Percentiles rank a stretch among this genome's conserved stretches.
Conservation (phyloP, 2,329 filamentous ascomycete genomes). For the Macroventuria anomochaeta region DNA sequence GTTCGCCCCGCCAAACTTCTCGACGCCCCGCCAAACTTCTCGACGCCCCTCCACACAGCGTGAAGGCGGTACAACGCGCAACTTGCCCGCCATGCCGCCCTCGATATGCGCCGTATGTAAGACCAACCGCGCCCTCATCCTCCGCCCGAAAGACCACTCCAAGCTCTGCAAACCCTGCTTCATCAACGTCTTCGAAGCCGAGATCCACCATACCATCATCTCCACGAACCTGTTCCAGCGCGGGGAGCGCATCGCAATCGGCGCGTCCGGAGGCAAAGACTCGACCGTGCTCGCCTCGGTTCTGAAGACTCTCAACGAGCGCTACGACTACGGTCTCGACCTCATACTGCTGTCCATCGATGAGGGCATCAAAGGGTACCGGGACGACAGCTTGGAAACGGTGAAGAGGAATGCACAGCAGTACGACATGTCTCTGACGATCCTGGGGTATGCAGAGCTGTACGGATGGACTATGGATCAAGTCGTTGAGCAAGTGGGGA, state of each 20-base stretch:
- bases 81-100: slow-evolving; percentile 69
- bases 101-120: slow-evolving; percentile 78
- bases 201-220: slow-evolving; percentile 91
- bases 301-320: slow-evolving; percentile 90
- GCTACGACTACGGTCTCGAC: slow-evolving; percentile 84
- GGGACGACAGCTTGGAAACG: slow-evolving; percentile 94
- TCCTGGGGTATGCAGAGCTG: slow-evolving; percentile 89
- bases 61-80: slow-evolving; percentile 5
- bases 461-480: slow-evolving; percentile 99
- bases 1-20: slow-evolving; percentile 14
- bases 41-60: neutral
- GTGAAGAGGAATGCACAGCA: slow-evolving; percentile 92
- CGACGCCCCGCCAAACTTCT: neutral
- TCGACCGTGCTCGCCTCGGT: slow-evolving; percentile 95
- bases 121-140: slow-evolving; percentile 80
- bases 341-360: slow-evolving; percentile 90
- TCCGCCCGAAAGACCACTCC: slow-evolving; percentile 91
- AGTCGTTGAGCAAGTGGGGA: slow-evolving; percentile 93
- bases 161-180: slow-evolving; percentile 94
- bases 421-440: slow-evolving; percentile 89
- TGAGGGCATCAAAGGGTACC: slow-evolving; percentile 95
- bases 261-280: slow-evolving; percentile 95
- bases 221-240: slow-evolving; percentile 79
- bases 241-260: slow-evolving; percentile 90
- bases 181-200: slow-evolving; percentile 83